Evolutionary conservation across 2,329 filamentous ascomycete species (phyloP), one percentile per base, ranked within the genome.

Genomic region (Diaporthe sp.): DNA sequence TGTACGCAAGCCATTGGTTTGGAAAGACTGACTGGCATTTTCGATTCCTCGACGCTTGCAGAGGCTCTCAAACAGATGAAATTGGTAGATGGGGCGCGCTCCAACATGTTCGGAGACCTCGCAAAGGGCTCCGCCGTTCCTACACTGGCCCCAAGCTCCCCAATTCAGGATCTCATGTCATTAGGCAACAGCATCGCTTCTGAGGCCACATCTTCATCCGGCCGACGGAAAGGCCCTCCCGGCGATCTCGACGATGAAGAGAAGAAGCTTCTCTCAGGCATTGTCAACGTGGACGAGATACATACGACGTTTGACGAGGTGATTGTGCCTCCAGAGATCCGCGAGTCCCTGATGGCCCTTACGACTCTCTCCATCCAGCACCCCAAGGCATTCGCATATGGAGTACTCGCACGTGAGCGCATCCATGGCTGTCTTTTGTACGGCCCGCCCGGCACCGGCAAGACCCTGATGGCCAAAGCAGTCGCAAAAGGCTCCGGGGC

Each of bases 381-480:
- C 0, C 97, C 97, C 0, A 96, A 98, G 77, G 96, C 96, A n/a
- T 99, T 98, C 85, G 93, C 92, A 15, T 99, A 99, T 79, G 97
- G 97, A 84, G 95, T 99, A 5, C 90, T 99, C 17, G 94, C 95
- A 2, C 95, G 92, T 0, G 96, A 98, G 82, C 94, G 95, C 80
- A 97, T 99, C 67, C 94, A 96, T 0, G 97, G 97, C 20, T 92
- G 97, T 65, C 90, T 98, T 0, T 87, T 98, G 0, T 98, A 98
- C 80, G 96, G 95, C 0, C 95, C 95, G 12, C 96, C 95, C 0
- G 95, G 95, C 39, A 95, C 92, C 3, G 92, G 92, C 75, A 94
- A 94, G 83, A 94, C 92, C 1, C 85, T 94, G 58, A 87, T 94
- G 10, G 92, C 92, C 58, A 93, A 93, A 81, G 92, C 92, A 0